Percentiles rank a stretch among this genome's conserved stretches.
Conservation (phyloP, 2,329 filamentous ascomycete species). For the Sordariomycetes sp. region DNA sequence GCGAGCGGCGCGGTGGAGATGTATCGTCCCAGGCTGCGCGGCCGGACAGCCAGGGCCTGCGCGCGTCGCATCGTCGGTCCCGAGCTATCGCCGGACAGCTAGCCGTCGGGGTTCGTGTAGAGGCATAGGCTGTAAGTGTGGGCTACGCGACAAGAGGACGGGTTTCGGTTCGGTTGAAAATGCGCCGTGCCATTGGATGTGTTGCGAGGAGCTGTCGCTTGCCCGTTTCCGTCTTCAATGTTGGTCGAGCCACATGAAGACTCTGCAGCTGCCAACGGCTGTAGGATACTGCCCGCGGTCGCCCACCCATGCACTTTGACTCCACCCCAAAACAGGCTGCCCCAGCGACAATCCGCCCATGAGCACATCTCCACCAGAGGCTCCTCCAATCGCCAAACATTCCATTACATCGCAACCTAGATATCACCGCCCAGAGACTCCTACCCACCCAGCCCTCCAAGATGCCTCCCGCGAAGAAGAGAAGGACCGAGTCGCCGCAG, state of each 20-base stretch:
- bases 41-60: not conserved
- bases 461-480: slow-evolving; percentile 3
- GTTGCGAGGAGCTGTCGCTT: too few species aligned
- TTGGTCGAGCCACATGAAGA: not conserved
- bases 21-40: not conserved
- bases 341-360: too few species aligned
- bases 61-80: not conserved
- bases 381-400: not conserved
- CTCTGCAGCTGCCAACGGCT: not conserved
- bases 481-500: not conserved
- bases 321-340: too few species aligned
- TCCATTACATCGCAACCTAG: not conserved
- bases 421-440: not conserved
- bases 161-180: not conserved
- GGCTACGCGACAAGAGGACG: not conserved
- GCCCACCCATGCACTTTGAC: too few species aligned
- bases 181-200: not conserved
- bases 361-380: not conserved
- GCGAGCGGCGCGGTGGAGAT: not conserved
- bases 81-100: not conserved
- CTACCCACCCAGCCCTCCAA: not conserved
- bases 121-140: not conserved
- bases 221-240: too few species aligned
- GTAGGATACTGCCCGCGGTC: too few species aligned
- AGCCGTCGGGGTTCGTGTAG: not conserved